Percentiles rank a stretch among this genome's conserved stretches.
Evolutionary conservation across 768 basidiomycete genomes (phyloP).

Genomic region (Mycena belliarum): DNA sequence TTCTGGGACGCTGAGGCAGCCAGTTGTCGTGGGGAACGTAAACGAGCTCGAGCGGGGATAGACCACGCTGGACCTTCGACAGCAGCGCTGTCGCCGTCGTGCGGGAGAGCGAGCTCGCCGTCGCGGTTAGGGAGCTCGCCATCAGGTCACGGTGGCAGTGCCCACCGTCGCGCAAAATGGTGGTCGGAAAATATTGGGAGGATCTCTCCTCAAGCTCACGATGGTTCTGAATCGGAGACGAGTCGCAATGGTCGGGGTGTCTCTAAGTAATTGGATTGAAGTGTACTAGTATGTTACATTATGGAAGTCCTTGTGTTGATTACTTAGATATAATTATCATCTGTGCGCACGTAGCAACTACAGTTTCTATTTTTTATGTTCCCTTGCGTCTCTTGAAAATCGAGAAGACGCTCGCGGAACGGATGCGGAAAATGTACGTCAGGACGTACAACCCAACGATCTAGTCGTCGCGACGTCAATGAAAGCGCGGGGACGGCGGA

Average conservation of each 20-base stretch:
- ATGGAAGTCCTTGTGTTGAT: too few relatives aligned
- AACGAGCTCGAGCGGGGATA: slow-evolving; percentile 56
- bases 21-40: slow-evolving; percentile 62
- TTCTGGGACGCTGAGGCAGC: slow-evolving; percentile 49
- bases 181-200: too few relatives aligned
- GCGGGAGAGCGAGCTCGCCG: slow-evolving; percentile 12
- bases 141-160: too few relatives aligned
- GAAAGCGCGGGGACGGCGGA: not conserved
- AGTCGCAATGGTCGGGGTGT: not conserved
- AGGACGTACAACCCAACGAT: slow-evolving; percentile 26
- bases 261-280: too few relatives aligned
- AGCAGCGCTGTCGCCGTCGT: slow-evolving; percentile 25
- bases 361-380: not conserved
- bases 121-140: not conserved
- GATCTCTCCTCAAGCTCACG: too few relatives aligned
- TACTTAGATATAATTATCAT: too few relatives aligned
- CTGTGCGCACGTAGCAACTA: too few relatives aligned
- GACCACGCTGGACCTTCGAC: slow-evolving; percentile 44
- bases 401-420: slow-evolving; percentile 29
- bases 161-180: too few relatives aligned
- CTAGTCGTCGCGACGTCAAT: not conserved
- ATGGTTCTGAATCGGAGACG: not conserved
- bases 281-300: too few relatives aligned
- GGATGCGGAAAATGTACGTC: slow-evolving; percentile 60
- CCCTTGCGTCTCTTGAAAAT: slow-evolving; percentile 23